Conservation (phyloP, 805 yeast species). For the Metschnikowia drakensbergensis region DNA sequence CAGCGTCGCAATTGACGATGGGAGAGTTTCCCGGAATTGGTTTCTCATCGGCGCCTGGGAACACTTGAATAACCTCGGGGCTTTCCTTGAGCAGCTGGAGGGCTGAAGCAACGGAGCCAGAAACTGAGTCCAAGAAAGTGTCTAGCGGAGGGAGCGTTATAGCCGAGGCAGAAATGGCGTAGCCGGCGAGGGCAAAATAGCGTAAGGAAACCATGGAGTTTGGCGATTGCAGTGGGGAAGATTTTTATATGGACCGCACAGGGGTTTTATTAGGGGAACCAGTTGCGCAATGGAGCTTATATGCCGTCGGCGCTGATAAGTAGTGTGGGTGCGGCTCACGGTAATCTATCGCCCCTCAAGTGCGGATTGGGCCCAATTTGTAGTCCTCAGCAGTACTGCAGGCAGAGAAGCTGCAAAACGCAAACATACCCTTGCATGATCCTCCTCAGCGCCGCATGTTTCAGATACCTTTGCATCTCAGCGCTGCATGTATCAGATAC, state of each 20-base stretch:
- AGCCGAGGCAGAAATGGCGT: slow-evolving; percentile 15
- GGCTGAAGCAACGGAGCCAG: slow-evolving; percentile 6
- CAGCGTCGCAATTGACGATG: slow-evolving; percentile 67
- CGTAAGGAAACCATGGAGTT: slow-evolving; percentile 16
- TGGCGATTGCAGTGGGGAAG: neutral
- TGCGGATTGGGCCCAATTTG: neutral
- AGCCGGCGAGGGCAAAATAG: slow-evolving; percentile 12
- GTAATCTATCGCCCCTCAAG: neutral
- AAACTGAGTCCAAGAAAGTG: slow-evolving; percentile 11
- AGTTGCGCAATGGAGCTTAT: slow-evolving; percentile 2
- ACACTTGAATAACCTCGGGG: slow-evolving; percentile 10
- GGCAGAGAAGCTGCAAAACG: slow-evolving; percentile 1
- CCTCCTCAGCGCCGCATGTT: too few relatives aligned
- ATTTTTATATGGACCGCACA: neutral
- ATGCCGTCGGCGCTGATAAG: slow-evolving; percentile 1
- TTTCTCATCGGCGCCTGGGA: slow-evolving; percentile 37
- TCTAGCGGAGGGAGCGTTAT: slow-evolving; percentile 13
- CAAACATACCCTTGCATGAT: neutral
- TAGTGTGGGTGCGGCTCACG: slow-evolving; percentile 4
- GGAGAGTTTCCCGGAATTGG: slow-evolving; percentile 95
- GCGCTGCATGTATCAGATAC: neutral
- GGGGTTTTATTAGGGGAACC: neutral
- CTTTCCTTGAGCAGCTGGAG: slow-evolving; percentile 3
- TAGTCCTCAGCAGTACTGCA: neutral
- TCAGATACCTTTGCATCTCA: too few relatives aligned